Conservation (phyloP, 768 basidiomycete genomes). For the Coprinopsis marcescibilis region DNA sequence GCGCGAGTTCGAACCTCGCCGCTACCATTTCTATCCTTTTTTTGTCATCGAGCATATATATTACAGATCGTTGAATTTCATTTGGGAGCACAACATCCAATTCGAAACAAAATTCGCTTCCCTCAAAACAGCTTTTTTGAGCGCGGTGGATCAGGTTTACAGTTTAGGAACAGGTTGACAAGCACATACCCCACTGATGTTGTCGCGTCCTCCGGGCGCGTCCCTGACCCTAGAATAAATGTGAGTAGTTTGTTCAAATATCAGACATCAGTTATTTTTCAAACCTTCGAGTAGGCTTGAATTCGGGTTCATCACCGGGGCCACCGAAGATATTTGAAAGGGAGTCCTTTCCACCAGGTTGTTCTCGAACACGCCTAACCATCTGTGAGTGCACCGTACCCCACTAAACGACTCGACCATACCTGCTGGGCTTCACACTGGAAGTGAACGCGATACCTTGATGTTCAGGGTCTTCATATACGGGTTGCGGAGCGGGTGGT, state of each 20-base stretch:
- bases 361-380: constrained; percentile 37
- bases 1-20: constrained; percentile 92
- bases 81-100: background rate
- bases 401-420: constrained; percentile 9
- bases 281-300: constrained; percentile 68
- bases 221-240: constrained; percentile 48
- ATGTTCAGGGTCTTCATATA: constrained; percentile 21
- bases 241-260: background rate
- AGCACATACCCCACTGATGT: constrained; percentile 37
- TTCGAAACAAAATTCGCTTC: too few relatives aligned
- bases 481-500: constrained; percentile 3
- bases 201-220: constrained; percentile 63
- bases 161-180: background rate
- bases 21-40: constrained; percentile 46
- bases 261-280: constrained; percentile 4
- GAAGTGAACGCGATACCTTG: constrained; percentile 31
- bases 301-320: constrained; percentile 34
- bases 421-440: constrained; percentile 48
- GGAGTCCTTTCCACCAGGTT: constrained; percentile 39
- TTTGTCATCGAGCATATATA: constrained; percentile 1
- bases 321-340: constrained; percentile 43
- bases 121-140: constrained; percentile 21
- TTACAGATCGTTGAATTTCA: background rate
- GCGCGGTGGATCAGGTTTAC: background rate
- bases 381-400: background rate